Base-by-base conservation (phyloP, 352 stramenopile species). In the Poterioochromonas sp. region DNA sequence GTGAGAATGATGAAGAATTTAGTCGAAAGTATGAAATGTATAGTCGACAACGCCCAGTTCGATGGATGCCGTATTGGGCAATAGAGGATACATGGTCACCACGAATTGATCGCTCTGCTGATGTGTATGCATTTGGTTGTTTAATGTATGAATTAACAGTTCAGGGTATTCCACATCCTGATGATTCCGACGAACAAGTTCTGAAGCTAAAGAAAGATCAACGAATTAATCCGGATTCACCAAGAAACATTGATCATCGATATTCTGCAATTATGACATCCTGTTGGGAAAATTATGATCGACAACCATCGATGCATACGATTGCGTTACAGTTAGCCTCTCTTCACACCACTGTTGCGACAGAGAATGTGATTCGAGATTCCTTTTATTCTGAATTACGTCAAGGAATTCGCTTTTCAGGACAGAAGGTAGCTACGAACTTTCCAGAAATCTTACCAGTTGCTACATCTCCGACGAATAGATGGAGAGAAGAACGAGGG, bases 71-170 rank as follows among this genome's bases (percentile, higher is more conserved):
- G 5, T 11, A 40, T 15, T 68, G 58, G 58, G 58, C 26, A 11
- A 34, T 68, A 5, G 11, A 68, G 15, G 15, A 15, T 32, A 15
- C 26, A 5, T 53, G 11, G 11, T 20, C 11, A 11, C 58, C 58
- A 5, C 58, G 26, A 8, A 32, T 68, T 15, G 58, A 68, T 37
- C 34, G 26, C 29, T 26, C 5, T 37, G 29, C 58, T 15, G 58
- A 68, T 68, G 26, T 68, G 11, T 68, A 68, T 26, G 15, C 58
- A 15, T 68, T 68, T 37, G 58, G 58, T 37, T 68, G 58, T 68
- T 15, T 68, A 11, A 39, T 68, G 58, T 68, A 68, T 40, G 58
- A 68, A 34, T n/a, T 68, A 26, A 15, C 8, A 8, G 26, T 26
- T 26, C 58, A 34, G 5, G 5, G 29, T 8, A 11, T 40, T 26